phyloP scores from a whole-genome alignment of 768 basidiomycete genomes.

The Coprinellus micaceus region DNA sequence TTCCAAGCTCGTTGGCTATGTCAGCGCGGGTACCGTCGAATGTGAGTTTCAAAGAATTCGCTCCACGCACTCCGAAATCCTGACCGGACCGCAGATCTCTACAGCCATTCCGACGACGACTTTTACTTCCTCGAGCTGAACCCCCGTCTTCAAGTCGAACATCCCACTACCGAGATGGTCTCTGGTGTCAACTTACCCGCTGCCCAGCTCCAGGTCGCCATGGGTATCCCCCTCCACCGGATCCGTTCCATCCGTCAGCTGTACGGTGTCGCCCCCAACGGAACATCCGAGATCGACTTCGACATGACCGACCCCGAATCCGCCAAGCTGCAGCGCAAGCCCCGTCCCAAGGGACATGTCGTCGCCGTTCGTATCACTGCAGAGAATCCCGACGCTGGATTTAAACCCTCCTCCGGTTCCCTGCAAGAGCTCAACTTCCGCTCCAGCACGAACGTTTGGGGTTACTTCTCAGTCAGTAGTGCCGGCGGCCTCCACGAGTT shows the following conservation, averaged over 20 bases:
- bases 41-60: constrained; percentile 47
- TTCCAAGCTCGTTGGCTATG: constrained; percentile 98
- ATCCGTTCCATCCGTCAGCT: constrained; percentile 94
- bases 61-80: constrained; percentile 4
- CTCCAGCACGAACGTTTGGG: constrained; percentile 99
- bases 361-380: constrained; percentile 99
- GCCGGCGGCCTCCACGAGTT: constrained; percentile 98
- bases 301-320: constrained; percentile 90
- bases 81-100: constrained; percentile 62
- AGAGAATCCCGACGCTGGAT: constrained; percentile 98
- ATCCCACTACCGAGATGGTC: constrained; percentile 99
- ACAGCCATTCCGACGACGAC: constrained; percentile 87
- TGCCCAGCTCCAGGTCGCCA: constrained; percentile 94
- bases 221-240: constrained; percentile 95
- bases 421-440: constrained; percentile 99
- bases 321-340: constrained; percentile 87
- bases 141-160: constrained; percentile 98
- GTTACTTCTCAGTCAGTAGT: constrained; percentile 96
- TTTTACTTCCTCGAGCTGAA: constrained; percentile 99
- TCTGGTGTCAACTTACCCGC: constrained; percentile 97
- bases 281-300: constrained; percentile 91
- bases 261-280: constrained; percentile 91
- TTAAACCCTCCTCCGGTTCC: constrained; percentile 97
- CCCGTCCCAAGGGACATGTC: constrained; percentile 95
- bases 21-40: constrained; percentile 97